Conservation (phyloP, 192 early-diverging fungal species). For the Coemansia sp. region DNA sequence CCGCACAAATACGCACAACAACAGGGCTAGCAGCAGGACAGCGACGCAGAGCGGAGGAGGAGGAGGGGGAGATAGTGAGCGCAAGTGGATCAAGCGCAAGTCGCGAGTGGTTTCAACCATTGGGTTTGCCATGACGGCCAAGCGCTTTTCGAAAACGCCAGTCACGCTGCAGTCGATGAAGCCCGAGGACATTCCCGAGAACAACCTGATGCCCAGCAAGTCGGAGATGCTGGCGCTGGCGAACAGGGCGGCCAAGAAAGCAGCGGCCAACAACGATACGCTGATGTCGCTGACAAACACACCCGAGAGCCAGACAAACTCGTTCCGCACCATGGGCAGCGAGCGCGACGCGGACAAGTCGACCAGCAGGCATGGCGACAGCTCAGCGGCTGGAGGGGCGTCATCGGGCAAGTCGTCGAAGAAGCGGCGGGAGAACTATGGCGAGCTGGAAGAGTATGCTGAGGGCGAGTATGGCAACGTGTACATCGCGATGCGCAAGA, state of each 20-base stretch:
- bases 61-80: neutral
- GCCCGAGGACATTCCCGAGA: neutral
- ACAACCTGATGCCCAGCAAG: slow-evolving; percentile 13
- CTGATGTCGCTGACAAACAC: neutral
- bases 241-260: neutral
- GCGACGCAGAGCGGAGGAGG: neutral
- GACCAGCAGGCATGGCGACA: slow-evolving; percentile 6
- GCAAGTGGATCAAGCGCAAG: slow-evolving; percentile 54
- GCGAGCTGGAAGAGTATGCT: slow-evolving; percentile 55
- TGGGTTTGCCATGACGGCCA: slow-evolving; percentile 20
- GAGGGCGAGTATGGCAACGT: slow-evolving; percentile 57
- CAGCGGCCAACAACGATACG: slow-evolving; percentile 5
- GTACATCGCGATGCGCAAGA: slow-evolving; percentile 40
- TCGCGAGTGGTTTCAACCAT: slow-evolving; percentile 43
- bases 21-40: slow-evolving; percentile 14
- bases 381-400: slow-evolving; percentile 6
- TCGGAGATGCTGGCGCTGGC: slow-evolving; percentile 1
- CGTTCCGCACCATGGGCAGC: slow-evolving; percentile 13
- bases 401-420: slow-evolving; percentile 38
- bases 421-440: slow-evolving; percentile 53
- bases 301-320: slow-evolving; percentile 2
- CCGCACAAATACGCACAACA: neutral
- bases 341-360: slow-evolving; percentile 21
- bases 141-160: slow-evolving; percentile 20
- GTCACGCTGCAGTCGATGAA: slow-evolving; percentile 20